Evolutionary conservation across 1,139 yeast species (phyloP), one percentile per base, ranked within the genome.

Genomic region (Suhomyces bokatorum): DNA sequence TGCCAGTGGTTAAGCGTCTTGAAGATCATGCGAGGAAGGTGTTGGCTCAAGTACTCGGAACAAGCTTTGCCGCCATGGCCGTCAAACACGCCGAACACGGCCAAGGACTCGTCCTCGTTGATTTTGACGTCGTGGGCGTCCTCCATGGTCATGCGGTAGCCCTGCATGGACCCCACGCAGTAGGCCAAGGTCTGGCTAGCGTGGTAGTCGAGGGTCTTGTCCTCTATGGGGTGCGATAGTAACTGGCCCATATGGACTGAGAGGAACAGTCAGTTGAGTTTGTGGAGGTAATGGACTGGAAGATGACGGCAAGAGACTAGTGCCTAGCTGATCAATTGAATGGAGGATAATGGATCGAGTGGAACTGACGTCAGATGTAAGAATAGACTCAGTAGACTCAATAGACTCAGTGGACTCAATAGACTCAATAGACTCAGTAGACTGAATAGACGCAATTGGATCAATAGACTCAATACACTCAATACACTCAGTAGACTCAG

Each of bases 31-130:
- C 58, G 56, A 2, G 75, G 72, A 13, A 81, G 66, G 24, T 63
- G 64, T n/a, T 72, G 72, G 35, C 81, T 71, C 4, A 85, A 66
- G 53, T 69, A 78, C 35, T 73, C 74, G 1, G 91, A 82, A 32
- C 87, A 75, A 28, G 74, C 73, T 13, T 75, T 71, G 15, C 91
- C 91, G 2, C 95, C 95, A 60, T 86, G 95, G 3, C 95, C 95
- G 61, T 86, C 95, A 63, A 83, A 86, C 4, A 86, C 87, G 0
- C 85, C 89, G 60, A 83, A 84, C 8, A 85, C 73, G 33, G 84
- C 82, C 33, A 85, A 58, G 35, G 62, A 47, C 51, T 73, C 78
- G 53, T 68, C 69, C 48, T 70, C 75, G 48, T 67, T 68, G 35
- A 76, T 58, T 52, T 59, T 61, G 42, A 76, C 67, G 63, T 76